Percentiles rank a stretch among this genome's conserved stretches.
Conservation (phyloP, 495 filamentous ascomycete genomes). For the Hypoxylon fuscum region DNA sequence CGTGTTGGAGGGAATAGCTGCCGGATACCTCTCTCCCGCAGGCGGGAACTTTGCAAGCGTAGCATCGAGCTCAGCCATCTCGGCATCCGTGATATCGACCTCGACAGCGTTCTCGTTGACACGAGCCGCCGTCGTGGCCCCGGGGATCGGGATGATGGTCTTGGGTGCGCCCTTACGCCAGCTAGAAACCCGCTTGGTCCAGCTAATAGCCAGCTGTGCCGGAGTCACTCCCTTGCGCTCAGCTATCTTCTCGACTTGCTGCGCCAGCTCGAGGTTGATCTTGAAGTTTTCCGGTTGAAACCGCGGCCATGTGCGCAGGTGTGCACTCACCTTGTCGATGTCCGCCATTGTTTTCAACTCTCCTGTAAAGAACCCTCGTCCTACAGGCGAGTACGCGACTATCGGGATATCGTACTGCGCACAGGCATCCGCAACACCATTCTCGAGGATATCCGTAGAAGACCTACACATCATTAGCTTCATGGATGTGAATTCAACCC, state of each 20-base stretch:
- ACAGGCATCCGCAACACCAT: conserved; percentile 78
- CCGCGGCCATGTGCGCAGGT: conserved; percentile 67
- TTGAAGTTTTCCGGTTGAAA: conserved; percentile 76
- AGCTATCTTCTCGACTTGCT: conserved; percentile 72
- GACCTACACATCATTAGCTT: conserved; percentile 61
- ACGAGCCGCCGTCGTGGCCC: conserved; percentile 62
- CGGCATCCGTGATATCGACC: conserved; percentile 57
- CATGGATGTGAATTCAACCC: background rate
- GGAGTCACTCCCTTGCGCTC: conserved; percentile 71
- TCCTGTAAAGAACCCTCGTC: conserved; percentile 60
- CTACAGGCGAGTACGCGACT: conserved; percentile 60
- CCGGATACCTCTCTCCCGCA: conserved; percentile 54
- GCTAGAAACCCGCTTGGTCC: conserved; percentile 64
- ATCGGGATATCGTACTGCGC: conserved; percentile 78
- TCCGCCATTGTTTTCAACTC: conserved; percentile 68
- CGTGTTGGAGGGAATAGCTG: conserved; percentile 42
- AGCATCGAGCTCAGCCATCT: conserved; percentile 60
- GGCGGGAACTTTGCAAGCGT: conserved; percentile 54
- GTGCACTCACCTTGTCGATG: conserved; percentile 67
- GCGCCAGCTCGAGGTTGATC: conserved; percentile 75
- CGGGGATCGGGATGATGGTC: conserved; percentile 85
- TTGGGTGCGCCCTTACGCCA: conserved; percentile 66
- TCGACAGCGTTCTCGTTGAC: conserved; percentile 60
- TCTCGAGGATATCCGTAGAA: conserved; percentile 56
- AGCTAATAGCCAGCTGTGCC: conserved; percentile 80